Conservation (phyloP, 1,284 basidiomycete genomes). For the Papiliotrema flavescens region DNA sequence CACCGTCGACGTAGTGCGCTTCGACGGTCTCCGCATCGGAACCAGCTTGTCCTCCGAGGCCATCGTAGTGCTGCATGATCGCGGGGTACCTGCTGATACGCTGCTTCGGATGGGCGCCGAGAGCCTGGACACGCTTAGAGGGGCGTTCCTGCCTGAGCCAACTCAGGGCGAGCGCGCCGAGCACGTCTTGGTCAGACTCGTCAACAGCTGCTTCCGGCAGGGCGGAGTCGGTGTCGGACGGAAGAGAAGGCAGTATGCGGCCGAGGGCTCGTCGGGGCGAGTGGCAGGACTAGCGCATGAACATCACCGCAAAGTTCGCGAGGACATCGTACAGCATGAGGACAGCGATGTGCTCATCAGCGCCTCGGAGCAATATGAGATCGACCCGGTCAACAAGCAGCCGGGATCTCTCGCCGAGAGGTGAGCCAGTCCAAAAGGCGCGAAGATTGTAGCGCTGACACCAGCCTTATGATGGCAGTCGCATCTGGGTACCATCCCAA, state of each 20-base stretch:
- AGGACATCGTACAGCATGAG: background rate
- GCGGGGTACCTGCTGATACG: conserved; percentile 21
- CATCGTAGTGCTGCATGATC: conserved; percentile 26
- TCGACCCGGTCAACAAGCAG: conserved; percentile 26
- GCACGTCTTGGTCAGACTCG: conserved; percentile 17
- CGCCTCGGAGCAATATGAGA: conserved; percentile 9
- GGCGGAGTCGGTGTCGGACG: conserved; percentile 32
- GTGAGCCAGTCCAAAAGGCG: conserved; percentile 14
- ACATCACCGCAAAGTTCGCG: conserved; percentile 5
- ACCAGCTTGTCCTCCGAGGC: conserved; percentile 28
- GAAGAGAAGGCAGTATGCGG: conserved; percentile 16
- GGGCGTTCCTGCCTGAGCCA: conserved; percentile 12
- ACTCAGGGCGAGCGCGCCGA: conserved; percentile 18
- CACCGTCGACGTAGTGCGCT: conserved; percentile 28
- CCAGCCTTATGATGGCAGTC: conserved; percentile 21
- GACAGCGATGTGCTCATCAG: conserved; percentile 1
- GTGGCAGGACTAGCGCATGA: conserved; percentile 22
- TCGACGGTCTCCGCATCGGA: conserved; percentile 23
- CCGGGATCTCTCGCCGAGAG: conserved; percentile 26
- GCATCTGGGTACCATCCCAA: conserved; percentile 23
- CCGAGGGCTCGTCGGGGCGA: conserved; percentile 17
- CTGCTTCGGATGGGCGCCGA: conserved; percentile 20
- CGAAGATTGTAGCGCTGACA: background rate
- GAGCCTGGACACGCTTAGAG: conserved; percentile 19
- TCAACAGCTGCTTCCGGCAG: conserved; percentile 11